Base-by-base conservation (phyloP, 768 basidiomycete species). In the Pisolithus sp. region DNA sequence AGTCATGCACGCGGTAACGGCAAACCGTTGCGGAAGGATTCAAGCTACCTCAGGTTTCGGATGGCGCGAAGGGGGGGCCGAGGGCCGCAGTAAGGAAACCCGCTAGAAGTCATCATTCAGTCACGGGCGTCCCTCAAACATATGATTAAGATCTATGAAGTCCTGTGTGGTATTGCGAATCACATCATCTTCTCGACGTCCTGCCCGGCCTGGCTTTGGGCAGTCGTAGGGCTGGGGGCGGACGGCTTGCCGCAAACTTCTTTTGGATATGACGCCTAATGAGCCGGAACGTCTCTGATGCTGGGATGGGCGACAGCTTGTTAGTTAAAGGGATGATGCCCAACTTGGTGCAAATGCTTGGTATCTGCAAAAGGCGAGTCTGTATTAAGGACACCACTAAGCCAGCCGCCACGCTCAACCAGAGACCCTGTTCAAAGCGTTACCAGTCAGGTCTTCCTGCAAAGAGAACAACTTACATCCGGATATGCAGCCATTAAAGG, bases 401-500 rank as follows among this genome's bases (percentile, higher is more conserved):
- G 53, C 81, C 77, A 38, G 77, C 72, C 3, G 76, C 62, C 68
- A 85, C 72, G 67, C 83, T 81, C 51, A 86, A 58, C 54, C 80
- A 72, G 42, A 85, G 59, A 12, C 80, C 84, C 82, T 85, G 48
- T 5, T 5, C 38, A 4, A 20, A 15, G 53, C n/a, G 30, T 66
- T 31, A 58, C 7, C 5, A 49, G 17, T 20, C 20, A n/a, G 2
- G 4, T 23, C 9, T 3, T 6, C 0, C 10, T 21, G 7, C 17
- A 28, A 40, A 21, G 18, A 9, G 41, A 21, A 34, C 48, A 28
- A 72, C 85, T 61, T 66, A 90, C 92, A 2, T 80, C 71, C 26
- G 90, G 83, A 63, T 93, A 78, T 49, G 68, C 69, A 15, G 71
- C 69, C 69, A 83, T 74, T 59, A 83, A 67, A 44, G 78, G 73